Evolutionary conservation across 495 filamentous ascomycete species (phyloP), one percentile per base, ranked within the genome.

Genomic region (Xylaria grammica): DNA sequence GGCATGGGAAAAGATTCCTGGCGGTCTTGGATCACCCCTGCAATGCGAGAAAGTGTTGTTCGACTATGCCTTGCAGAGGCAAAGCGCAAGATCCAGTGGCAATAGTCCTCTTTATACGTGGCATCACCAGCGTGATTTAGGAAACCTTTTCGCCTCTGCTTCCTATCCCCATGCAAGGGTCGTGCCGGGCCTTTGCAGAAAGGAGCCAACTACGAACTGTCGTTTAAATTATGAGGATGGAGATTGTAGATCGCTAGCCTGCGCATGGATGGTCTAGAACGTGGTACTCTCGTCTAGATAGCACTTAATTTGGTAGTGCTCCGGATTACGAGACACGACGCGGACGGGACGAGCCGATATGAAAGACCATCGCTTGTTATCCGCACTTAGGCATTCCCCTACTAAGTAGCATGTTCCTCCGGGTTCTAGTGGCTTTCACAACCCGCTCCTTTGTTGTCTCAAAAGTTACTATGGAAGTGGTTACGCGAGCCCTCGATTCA

Each of bases 21-120:
- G n/a, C n/a, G n/a, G n/a, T n/a, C n/a, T n/a, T n/a, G 53, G 53
- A 29, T 56, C 13, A 56, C 34, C 53, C 53, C 34, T 56, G 53
- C 11, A 36, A 36, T 36, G 32, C 32, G 11, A 42, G 53, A 19
- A 56, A 42, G 29, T 13, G 38, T 32, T 22, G 38, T 34, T 58
- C 38, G 26, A 58, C 54, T 45, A 58, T 24, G 26, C 38, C 54
- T 1, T 15, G 15, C 54, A 45, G 19, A 44, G 54, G 24, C 54
- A 44, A 45, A 58, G 54, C 26, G 38, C 8, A 44, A 27, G 40
- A 45, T 20, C 26, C 29, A 17, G 53, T 45, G 38, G 54, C 54
- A 30, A 58, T 45, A 58, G 38, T 58, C 54, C 29, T 3, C 7
- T 13, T 5, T 11, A 20, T 29, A 44, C 38, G 34, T 17, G 26